These are phyloP conservation scores for Aspergillus leporis DNA, from an alignment of 495 filamentous ascomycete species.

Conservation along the genomic window DNA sequence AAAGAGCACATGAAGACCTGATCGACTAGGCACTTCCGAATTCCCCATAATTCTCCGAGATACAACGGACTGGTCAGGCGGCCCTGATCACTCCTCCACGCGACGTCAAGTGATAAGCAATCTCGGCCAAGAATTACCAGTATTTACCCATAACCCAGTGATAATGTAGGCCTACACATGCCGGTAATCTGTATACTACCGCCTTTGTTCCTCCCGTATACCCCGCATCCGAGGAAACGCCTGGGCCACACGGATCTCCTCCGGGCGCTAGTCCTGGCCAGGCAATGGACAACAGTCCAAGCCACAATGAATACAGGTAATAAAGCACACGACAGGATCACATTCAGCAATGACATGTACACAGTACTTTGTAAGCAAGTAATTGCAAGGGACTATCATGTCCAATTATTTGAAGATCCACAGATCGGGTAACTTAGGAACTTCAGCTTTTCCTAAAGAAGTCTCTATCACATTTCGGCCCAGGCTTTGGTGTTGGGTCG, in stretches of 20 bases:
- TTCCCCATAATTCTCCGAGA: background rate
- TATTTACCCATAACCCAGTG: background rate
- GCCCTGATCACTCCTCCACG: background rate
- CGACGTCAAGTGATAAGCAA: constrained; percentile 5
- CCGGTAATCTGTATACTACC: background rate
- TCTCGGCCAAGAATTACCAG: constrained; percentile 4
- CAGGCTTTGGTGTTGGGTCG: constrained; percentile 17
- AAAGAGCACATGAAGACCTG: constrained; percentile 11
- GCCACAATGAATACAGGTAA: background rate
- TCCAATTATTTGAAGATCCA: constrained; percentile 11
- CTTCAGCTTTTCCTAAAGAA: constrained; percentile 11
- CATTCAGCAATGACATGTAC: background rate
- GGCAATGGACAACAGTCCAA: background rate
- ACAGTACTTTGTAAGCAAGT: background rate
- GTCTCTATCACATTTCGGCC: constrained; percentile 13
- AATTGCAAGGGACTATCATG: background rate
- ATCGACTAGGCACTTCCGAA: background rate
- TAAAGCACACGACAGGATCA: background rate
- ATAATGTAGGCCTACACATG: background rate
- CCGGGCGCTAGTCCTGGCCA: constrained; percentile 8
- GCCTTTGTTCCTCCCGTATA: constrained; percentile 12
- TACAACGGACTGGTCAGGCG: constrained; percentile 2
- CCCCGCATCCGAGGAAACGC: constrained; percentile 28
- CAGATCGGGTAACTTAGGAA: constrained; percentile 25
- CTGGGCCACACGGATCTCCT: constrained; percentile 28